These are phyloP conservation scores for Straminergon stramineum DNA, from an alignment of 225 moss, liverwort and hornwort species.

Conservation along the genomic window DNA sequence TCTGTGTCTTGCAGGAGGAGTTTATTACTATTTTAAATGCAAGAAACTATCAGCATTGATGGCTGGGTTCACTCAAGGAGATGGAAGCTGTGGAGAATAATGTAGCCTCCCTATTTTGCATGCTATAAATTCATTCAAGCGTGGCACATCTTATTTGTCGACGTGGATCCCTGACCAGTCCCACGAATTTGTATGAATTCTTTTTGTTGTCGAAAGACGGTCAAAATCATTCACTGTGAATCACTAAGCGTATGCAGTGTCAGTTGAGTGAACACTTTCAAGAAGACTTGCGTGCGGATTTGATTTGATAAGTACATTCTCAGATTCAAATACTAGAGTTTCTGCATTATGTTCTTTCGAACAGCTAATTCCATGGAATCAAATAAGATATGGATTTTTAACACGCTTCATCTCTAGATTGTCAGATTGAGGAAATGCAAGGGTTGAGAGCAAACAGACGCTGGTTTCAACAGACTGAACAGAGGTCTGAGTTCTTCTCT, in stretches of 20 bases:
- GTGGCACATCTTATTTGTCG: neutral
- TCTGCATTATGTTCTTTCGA: neutral
- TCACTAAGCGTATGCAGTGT: neutral
- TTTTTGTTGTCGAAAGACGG: neutral
- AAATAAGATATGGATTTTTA: neutral
- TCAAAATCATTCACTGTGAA: neutral
- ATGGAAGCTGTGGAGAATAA: neutral
- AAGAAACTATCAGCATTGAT: conserved; percentile 35
- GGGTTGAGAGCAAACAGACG: neutral
- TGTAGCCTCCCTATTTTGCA: neutral
- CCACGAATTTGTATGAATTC: neutral
- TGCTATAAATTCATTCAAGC: neutral
- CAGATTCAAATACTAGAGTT: neutral
- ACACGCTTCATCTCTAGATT: neutral
- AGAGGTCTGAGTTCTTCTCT: neutral
- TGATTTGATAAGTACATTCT: neutral
- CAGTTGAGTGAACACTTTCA: neutral
- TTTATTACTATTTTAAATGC: conserved; percentile 46
- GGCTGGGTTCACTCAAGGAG: neutral
- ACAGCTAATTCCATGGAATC: neutral
- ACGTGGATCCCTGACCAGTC: neutral
- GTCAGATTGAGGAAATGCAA: neutral
- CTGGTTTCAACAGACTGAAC: neutral
- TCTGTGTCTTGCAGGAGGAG: conserved; percentile 27
- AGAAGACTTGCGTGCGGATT: neutral